Conservation (phyloP, 345 rosid genomes). For the Cardamine chenopodiifolia region DNA sequence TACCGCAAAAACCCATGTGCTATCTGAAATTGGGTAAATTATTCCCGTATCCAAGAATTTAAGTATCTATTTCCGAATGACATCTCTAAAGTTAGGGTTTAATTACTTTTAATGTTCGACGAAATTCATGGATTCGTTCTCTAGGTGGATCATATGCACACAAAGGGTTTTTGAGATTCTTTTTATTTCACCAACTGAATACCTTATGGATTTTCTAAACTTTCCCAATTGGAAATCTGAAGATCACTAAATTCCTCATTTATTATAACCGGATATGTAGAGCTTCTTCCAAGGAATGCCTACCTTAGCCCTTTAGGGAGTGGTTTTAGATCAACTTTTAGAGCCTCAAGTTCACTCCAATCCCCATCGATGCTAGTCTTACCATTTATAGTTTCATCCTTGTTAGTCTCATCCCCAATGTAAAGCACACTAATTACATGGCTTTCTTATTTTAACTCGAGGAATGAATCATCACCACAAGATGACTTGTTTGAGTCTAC, state of each 20-base stretch:
- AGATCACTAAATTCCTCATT: not conserved
- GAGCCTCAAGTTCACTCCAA: too few relatives aligned
- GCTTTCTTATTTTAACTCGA: not conserved
- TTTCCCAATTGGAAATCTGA: not conserved
- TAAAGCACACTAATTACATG: not conserved
- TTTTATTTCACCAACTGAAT: not conserved
- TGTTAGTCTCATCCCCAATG: fast-evolving
- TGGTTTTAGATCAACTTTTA: too few relatives aligned
- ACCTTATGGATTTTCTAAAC: not conserved
- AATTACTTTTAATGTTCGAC: not conserved
- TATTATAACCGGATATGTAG: too few relatives aligned
- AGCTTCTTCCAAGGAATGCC: too few relatives aligned
- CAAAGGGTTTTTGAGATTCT: not conserved
- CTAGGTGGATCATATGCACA: not conserved
- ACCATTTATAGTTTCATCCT: too few relatives aligned
- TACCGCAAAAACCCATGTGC: not conserved
- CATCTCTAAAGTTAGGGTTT: not conserved
- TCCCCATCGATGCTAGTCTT: too few relatives aligned
- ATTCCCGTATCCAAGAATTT: not conserved
- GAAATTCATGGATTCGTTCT: not conserved
- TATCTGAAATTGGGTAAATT: not conserved
- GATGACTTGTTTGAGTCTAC: not conserved
- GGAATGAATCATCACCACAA: not conserved
- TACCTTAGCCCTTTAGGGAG: too few relatives aligned
- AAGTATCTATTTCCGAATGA: not conserved